phyloP scores from a whole-genome alignment of 2,329 filamentous ascomycete species.

The Stenocarpella maydis region DNA sequence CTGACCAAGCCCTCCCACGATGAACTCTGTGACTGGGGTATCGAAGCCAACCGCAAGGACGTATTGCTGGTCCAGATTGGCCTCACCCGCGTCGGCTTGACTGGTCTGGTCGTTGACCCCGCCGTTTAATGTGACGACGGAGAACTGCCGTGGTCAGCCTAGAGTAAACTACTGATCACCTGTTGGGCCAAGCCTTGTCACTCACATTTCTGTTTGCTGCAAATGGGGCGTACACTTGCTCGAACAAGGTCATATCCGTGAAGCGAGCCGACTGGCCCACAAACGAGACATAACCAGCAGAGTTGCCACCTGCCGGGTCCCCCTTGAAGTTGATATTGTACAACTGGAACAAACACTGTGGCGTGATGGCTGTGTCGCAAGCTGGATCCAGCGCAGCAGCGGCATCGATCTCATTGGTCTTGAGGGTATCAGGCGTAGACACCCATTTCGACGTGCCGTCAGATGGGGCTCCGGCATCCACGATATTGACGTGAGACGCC shows the following conservation, averaged over 20 bases:
- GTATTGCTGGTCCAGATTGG: constrained; percentile 43
- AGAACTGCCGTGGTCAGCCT: constrained; percentile 41
- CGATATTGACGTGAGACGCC: constrained; percentile 8
- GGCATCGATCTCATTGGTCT: not conserved
- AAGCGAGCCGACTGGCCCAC: constrained; percentile 59
- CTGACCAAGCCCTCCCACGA: constrained; percentile 48
- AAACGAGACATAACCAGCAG: constrained; percentile 60
- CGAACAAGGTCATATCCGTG: constrained; percentile 51
- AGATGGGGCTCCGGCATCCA: constrained; percentile 23
- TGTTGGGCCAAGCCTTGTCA: fast-evolving
- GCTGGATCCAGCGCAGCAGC: not conserved
- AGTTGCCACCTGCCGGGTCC: constrained; percentile 53
- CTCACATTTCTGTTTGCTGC: constrained; percentile 45
- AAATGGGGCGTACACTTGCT: constrained; percentile 50
- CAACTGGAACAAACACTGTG: constrained; percentile 55
- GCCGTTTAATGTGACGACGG: constrained; percentile 50
- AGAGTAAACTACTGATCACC: fast-evolving
- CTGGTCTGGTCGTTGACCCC: constrained; percentile 50
- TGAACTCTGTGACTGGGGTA: constrained; percentile 41
- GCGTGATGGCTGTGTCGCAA: constrained; percentile 50
- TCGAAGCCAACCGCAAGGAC: constrained; percentile 38
- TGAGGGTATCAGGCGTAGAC: constrained; percentile 34
- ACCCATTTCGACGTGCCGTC: constrained; percentile 35
- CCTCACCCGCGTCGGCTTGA: constrained; percentile 38
- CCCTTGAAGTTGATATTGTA: constrained; percentile 59